Conservation (phyloP, 139 green algal genomes). For the Dunaliella primolecta region DNA sequence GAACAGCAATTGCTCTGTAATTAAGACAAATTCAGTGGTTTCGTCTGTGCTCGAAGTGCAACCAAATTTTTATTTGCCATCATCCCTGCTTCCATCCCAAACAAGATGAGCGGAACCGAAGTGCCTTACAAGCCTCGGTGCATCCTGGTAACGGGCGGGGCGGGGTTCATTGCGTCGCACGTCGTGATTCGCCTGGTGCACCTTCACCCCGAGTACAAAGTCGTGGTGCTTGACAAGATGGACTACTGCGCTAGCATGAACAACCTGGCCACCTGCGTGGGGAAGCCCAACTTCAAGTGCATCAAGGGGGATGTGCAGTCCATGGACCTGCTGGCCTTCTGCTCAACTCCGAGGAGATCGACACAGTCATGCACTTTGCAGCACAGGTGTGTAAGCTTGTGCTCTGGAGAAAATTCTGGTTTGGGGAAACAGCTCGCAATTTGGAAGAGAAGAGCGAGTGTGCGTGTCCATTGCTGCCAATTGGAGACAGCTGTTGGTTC, state of each 20-base stretch:
- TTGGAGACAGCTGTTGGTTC: too few relatives aligned
- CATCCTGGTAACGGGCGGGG: constrained; percentile 87
- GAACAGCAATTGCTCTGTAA: too few relatives aligned
- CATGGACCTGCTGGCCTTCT: constrained; percentile 88
- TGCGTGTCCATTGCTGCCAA: too few relatives aligned
- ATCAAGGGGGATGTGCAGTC: constrained; percentile 92
- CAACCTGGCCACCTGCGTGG: constrained; percentile 67
- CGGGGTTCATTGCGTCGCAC: constrained; percentile 94
- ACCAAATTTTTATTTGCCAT: too few relatives aligned
- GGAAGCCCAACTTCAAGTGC: constrained; percentile 90
- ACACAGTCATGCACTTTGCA: constrained; percentile 98
- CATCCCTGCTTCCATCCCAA: too few relatives aligned
- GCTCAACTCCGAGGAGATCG: constrained; percentile 80
- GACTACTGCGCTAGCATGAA: constrained; percentile 91
- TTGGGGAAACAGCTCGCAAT: too few relatives aligned
- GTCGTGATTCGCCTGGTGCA: constrained; percentile 71
- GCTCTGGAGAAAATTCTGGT: too few relatives aligned
- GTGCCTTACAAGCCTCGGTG: constrained; percentile 63
- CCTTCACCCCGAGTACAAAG: constrained; percentile 86
- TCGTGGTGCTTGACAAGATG: constrained; percentile 93
- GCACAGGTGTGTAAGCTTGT: constrained; percentile 74
- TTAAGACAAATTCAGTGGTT: too few relatives aligned
- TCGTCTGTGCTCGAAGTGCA: too few relatives aligned
- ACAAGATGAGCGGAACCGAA: too few relatives aligned
- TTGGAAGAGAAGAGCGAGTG: too few relatives aligned